Evolutionary conservation across 306 rosid species (phyloP).

Genomic region (Pueraria montana): DNA sequence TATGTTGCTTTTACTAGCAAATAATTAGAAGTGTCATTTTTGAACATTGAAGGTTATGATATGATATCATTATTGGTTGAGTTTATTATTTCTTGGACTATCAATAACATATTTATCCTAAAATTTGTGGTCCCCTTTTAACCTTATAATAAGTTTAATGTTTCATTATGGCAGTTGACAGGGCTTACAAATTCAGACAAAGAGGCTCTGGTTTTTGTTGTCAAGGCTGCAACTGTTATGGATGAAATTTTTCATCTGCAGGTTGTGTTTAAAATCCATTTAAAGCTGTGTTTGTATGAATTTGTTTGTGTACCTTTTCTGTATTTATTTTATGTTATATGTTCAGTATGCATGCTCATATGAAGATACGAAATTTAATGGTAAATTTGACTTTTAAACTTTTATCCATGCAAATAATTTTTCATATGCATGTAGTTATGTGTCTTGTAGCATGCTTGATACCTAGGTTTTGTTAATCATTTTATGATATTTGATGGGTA

Average conservation of each 20-base stretch:
- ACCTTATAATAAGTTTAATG: background rate
- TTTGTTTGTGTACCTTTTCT: slow-evolving; percentile 26
- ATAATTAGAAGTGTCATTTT: background rate
- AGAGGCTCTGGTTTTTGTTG: slow-evolving; percentile 71
- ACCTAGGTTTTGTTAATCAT: slow-evolving; percentile 16
- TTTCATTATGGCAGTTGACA: slow-evolving; percentile 67
- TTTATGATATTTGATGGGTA: slow-evolving; percentile 39
- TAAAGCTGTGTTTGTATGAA: background rate
- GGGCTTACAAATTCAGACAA: slow-evolving; percentile 77
- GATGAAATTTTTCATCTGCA: slow-evolving; percentile 84
- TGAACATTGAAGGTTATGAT: slow-evolving; percentile 35
- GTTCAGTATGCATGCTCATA: slow-evolving; percentile 6
- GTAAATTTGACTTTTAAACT: slow-evolving; percentile 29
- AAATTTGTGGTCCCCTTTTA: background rate
- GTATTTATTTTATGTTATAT: slow-evolving; percentile 25
- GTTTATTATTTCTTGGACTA: slow-evolving; percentile 27
- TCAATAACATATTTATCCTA: background rate
- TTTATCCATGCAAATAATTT: slow-evolving; percentile 29
- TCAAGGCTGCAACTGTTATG: slow-evolving; percentile 86
- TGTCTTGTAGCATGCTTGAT: too few species aligned
- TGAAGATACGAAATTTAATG: slow-evolving; percentile 19
- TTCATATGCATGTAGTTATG: too few species aligned
- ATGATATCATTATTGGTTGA: slow-evolving; percentile 32
- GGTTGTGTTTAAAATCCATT: slow-evolving; percentile 58
- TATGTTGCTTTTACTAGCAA: slow-evolving; percentile 2